A percentile compares a stretch with the other conserved stretches of the same genome.
These are phyloP conservation scores for Volvariella surrecta DNA, from an alignment of 1,284 basidiomycete species.

Conservation along the genomic window DNA sequence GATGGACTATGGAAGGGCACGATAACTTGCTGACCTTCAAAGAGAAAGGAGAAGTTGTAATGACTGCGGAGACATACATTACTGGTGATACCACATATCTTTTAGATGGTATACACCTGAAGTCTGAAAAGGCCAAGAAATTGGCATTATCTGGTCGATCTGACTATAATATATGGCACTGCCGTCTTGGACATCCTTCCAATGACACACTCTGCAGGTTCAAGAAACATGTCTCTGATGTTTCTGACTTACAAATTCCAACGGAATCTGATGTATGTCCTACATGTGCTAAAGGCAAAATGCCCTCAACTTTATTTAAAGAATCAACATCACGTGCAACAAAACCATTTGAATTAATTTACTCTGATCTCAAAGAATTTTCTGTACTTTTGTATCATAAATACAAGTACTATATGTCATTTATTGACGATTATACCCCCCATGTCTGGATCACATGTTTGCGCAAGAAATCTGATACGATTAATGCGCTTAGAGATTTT, in stretches of 20 bases:
- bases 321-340: slow-evolving; percentile 5
- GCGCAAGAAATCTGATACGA: neutral
- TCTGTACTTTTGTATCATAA: neutral
- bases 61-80: no score
- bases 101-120: no score
- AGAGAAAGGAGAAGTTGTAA: no score
- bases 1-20: no score
- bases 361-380: slow-evolving; percentile 9
- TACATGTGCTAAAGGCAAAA: slow-evolving; percentile 20
- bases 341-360: slow-evolving; percentile 14
- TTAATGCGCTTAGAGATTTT: neutral
- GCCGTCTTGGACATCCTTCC: slow-evolving; percentile 10
- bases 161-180: slow-evolving; percentile 9
- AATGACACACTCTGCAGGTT: slow-evolving; percentile 9
- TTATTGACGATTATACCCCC: neutral
- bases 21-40: no score
- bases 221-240: slow-evolving; percentile 5
- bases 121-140: no score
- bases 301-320: slow-evolving; percentile 11
- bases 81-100: no score
- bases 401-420: slow-evolving; percentile 1
- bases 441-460: neutral
- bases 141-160: no score
- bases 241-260: slow-evolving; percentile 9
- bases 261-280: slow-evolving; percentile 9